Percentiles rank a stretch among this genome's conserved stretches.
Conservation (phyloP, 2,329 filamentous ascomycete genomes). For the Xylariaceae sp. region DNA sequence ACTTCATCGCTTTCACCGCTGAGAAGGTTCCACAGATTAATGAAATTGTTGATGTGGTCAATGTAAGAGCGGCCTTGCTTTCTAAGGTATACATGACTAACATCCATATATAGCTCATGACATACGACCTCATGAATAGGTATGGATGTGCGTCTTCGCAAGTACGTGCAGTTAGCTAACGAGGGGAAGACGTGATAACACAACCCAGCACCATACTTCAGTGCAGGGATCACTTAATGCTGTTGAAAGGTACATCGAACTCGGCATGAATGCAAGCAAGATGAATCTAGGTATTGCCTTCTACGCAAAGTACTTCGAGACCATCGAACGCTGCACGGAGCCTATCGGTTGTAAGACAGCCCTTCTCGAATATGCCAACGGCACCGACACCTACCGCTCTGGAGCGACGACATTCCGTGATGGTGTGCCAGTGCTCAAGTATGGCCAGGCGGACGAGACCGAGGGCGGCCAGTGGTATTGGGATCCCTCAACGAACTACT, state of each 20-base stretch:
- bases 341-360: slow-evolving; percentile 62
- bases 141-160: slow-evolving; percentile 7
- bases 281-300: slow-evolving; percentile 70
- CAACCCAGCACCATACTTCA: slow-evolving; percentile 70
- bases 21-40: slow-evolving; percentile 64
- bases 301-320: slow-evolving; percentile 69
- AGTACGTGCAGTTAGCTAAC: slow-evolving; percentile 46
- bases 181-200: slow-evolving; percentile 68
- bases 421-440: slow-evolving; percentile 25
- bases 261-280: slow-evolving; percentile 57
- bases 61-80: slow-evolving; percentile 43
- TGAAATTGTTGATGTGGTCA: slow-evolving; percentile 68
- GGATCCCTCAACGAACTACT: slow-evolving; percentile 63
- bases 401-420: slow-evolving; percentile 60
- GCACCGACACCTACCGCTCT: slow-evolving; percentile 55
- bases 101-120: slow-evolving; percentile 45
- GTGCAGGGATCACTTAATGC: slow-evolving; percentile 59
- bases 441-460: slow-evolving; percentile 61
- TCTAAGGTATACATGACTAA: slow-evolving; percentile 9
- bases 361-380: slow-evolving; percentile 62
- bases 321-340: slow-evolving; percentile 44
- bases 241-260: slow-evolving; percentile 64
- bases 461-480: slow-evolving; percentile 72
- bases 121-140: slow-evolving; percentile 42
- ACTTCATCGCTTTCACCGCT: slow-evolving; percentile 71